Conservation (phyloP, 257 asterid species). For the Verbena officinalis region DNA sequence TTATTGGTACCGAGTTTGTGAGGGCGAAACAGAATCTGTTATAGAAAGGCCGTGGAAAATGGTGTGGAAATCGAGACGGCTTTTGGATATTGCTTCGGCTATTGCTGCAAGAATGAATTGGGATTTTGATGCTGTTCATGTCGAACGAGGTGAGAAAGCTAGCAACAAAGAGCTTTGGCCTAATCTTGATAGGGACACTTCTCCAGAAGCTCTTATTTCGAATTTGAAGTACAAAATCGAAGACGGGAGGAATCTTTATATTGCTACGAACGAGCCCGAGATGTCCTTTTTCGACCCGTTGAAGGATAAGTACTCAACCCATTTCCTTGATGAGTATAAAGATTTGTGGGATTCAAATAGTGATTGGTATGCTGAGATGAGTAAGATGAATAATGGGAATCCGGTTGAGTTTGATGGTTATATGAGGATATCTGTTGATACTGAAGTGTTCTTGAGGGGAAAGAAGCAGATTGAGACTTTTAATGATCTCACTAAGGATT, state of each 20-base stretch:
- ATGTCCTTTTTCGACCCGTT: constrained; percentile 55
- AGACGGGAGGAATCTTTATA: constrained; percentile 61
- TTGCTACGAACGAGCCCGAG: constrained; percentile 57
- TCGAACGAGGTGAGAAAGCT: constrained; percentile 71
- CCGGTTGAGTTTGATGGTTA: constrained; percentile 72
- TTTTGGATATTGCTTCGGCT: constrained; percentile 56
- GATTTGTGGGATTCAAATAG: constrained; percentile 64
- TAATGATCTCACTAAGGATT: constrained; percentile 60
- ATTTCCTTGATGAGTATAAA: constrained; percentile 58
- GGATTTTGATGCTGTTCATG: constrained; percentile 66
- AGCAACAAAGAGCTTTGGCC: constrained; percentile 65
- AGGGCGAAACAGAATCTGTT: constrained; percentile 58
- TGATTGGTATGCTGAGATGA: constrained; percentile 62
- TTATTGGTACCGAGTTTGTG: constrained; percentile 71
- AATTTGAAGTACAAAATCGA: constrained; percentile 50
- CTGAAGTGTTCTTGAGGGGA: constrained; percentile 68
- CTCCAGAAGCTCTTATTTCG: constrained; percentile 58
- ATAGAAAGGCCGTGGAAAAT: constrained; percentile 61
- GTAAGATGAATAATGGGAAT: constrained; percentile 54
- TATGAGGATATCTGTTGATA: constrained; percentile 67
- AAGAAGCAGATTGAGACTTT: constrained; percentile 65
- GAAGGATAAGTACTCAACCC: constrained; percentile 64
- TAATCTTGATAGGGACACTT: constrained; percentile 64
- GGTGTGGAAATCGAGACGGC: constrained; percentile 63
- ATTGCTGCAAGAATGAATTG: constrained; percentile 64